Conservation (phyloP, 352 stramenopile species). For the Globisporangium heterothallicum region DNA sequence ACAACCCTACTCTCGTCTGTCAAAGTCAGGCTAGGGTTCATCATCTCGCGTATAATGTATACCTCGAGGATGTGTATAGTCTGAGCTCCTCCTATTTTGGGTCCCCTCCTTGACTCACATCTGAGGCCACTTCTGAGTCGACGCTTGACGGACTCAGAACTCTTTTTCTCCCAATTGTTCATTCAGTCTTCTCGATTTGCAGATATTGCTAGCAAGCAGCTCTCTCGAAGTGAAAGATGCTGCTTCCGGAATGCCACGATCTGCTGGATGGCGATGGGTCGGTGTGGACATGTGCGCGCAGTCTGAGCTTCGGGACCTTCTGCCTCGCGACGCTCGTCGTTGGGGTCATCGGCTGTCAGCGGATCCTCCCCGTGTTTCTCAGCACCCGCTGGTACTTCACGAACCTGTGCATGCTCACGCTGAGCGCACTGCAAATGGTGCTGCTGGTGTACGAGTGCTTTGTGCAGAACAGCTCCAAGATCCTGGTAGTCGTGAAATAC, state of each 20-base stretch:
- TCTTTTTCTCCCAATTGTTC: too few species aligned
- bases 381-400: slow-evolving; percentile 48
- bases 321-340: slow-evolving; percentile 47
- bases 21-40: too few species aligned
- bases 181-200: too few species aligned
- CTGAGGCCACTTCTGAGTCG: too few species aligned
- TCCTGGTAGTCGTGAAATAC: slow-evolving; percentile 70
- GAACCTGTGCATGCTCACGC: slow-evolving; percentile 55
- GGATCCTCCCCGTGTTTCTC: slow-evolving; percentile 54
- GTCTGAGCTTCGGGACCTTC: slow-evolving; percentile 51
- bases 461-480: slow-evolving; percentile 43
- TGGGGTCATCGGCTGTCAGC: slow-evolving; percentile 34
- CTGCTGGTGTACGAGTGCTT: slow-evolving; percentile 64
- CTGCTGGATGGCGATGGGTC: slow-evolving; percentile 25
- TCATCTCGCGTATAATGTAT: too few species aligned
- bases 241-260: slow-evolving; percentile 52
- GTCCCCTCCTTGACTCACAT: too few species aligned
- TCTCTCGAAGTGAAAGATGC: slow-evolving; percentile 8
- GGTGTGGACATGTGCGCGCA: slow-evolving; percentile 51
- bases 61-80: too few species aligned
- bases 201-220: too few species aligned
- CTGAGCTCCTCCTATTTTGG: too few species aligned
- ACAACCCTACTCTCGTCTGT: background rate
- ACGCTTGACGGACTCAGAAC: too few species aligned
- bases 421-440: slow-evolving; percentile 58